A percentile compares a stretch with the other conserved stretches of the same genome.
These are phyloP conservation scores for Porcisia deanei DNA, from an alignment of 208 protist species.

Conservation along the genomic window DNA sequence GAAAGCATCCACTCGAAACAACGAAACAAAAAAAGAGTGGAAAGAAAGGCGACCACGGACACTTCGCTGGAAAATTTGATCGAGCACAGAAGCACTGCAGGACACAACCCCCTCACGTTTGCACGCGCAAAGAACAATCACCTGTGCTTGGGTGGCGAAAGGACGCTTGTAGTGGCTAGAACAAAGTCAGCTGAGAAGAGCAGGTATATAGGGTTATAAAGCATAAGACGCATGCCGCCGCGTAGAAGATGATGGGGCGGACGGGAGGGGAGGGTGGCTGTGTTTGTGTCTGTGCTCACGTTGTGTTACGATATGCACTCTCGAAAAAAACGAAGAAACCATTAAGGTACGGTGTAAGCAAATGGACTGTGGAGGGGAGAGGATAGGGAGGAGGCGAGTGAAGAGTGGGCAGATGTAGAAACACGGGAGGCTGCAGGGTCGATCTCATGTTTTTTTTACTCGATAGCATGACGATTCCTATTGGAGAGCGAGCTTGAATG, in stretches of 20 bases:
- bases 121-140: too few relatives aligned
- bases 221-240: too few relatives aligned
- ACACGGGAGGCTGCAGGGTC: background rate
- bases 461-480: background rate
- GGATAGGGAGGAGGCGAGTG: background rate
- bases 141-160: too few relatives aligned
- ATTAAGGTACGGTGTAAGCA: background rate
- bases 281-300: background rate
- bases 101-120: too few relatives aligned
- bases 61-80: background rate
- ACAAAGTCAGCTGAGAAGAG: background rate
- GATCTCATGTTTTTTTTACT: background rate
- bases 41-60: background rate
- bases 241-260: background rate
- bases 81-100: background rate
- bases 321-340: background rate
- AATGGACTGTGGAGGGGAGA: background rate
- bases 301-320: background rate
- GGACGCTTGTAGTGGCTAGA: background rate
- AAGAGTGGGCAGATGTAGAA: background rate
- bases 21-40: slow-evolving; percentile 3
- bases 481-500: background rate
- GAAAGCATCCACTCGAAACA: background rate
- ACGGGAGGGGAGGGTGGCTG: background rate
- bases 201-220: too few relatives aligned